Evolutionary conservation across 2,329 filamentous ascomycete species (phyloP), one percentile per base, ranked within the genome.

Genomic region (Pseudohalonectria lignicola): DNA sequence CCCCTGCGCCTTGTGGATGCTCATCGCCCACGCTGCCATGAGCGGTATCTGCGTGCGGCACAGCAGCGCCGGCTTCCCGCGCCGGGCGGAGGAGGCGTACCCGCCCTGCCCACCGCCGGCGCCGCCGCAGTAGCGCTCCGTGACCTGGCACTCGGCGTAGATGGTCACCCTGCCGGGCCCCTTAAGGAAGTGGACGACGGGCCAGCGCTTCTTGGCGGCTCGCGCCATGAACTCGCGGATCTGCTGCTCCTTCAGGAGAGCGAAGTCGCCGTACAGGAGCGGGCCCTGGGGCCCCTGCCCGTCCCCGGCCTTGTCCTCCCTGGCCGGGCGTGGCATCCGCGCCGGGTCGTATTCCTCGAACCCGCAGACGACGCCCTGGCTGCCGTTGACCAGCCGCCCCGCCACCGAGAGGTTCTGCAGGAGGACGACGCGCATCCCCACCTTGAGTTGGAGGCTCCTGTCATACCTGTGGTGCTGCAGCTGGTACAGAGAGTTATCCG

Each of bases 1-100:
- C 3, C 76, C 74, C 55, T 81, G 73, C 4, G 64, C 65, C 50
- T 77, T 79, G 50, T 82, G 77, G 2, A 79, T 69, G 0, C 68
- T 80, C 47, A 79, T 66, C 0, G 77, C 77, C 71, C 76, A 82
- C 0, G 68, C 77, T 0, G 74, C 60, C 1, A 65, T 55, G 0
- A 82, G 59, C 0, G 77, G 78, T 5, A 82, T 64, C 48, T 81
- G 76, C 1, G 74, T 76, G n/a, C 77, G 61, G 1, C 61, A 59
- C 0, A 79, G 49, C 1, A 69, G 46, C 26, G 2, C 56, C 50
- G 30, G 18, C 5, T 64, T 55, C 2, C 70, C 71, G 1, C 71
- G 44, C 37, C 69, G 57, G 15, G 57, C 9, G 7, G 20, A 12
- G 20, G 3, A 18, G 13, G 20, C n/a, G 19, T 34, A 19, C 9